Evolutionary conservation across 352 stramenopile species (phyloP).

Genomic region (Phytophthora europaea): DNA sequence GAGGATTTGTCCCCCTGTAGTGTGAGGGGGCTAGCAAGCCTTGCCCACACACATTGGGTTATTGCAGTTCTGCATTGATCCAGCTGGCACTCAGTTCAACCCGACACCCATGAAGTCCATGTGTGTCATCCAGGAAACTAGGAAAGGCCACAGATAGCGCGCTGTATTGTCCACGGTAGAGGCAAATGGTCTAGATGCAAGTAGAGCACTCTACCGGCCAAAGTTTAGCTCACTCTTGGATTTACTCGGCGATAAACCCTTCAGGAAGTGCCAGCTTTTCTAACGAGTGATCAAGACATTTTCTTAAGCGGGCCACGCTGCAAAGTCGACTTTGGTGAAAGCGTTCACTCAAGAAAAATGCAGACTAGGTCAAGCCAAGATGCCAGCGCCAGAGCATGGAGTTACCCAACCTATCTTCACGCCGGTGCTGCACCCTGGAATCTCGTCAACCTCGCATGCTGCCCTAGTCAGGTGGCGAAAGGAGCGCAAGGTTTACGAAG

Average conservation of each 20-base stretch:
- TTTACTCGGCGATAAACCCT: neutral
- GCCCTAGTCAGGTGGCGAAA: neutral
- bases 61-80: too few relatives aligned
- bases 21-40: too few relatives aligned
- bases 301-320: neutral
- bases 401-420: neutral
- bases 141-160: too few relatives aligned
- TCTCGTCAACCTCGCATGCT: neutral
- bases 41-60: too few relatives aligned
- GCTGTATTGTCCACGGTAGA: too few relatives aligned
- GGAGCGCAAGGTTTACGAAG: neutral
- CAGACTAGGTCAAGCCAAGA: neutral
- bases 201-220: too few relatives aligned
- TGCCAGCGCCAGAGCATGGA: neutral
- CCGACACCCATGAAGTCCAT: too few relatives aligned
- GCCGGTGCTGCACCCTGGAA: neutral
- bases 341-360: neutral
- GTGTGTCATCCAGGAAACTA: too few relatives aligned
- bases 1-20: too few relatives aligned
- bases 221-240: neutral
- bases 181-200: too few relatives aligned
- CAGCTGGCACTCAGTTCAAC: too few relatives aligned
- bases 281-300: neutral
- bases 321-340: neutral
- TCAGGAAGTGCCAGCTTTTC: neutral